These are phyloP conservation scores for Terana coerulea DNA, from an alignment of 768 basidiomycete species.

Conservation along the genomic window DNA sequence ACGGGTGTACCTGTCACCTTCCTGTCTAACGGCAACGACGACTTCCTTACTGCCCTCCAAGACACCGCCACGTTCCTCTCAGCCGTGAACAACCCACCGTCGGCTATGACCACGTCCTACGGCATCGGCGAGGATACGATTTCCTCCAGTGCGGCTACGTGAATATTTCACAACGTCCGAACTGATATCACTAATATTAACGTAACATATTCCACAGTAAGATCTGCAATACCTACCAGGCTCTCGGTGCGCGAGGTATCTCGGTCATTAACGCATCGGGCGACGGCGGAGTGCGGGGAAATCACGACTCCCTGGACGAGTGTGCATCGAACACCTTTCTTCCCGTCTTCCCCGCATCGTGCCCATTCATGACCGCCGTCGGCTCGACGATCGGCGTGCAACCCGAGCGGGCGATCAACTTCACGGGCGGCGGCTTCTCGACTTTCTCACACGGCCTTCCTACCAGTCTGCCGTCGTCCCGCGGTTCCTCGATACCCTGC, in stretches of 20 bases:
- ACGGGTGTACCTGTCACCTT: slow-evolving; percentile 24
- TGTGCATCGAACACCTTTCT: slow-evolving; percentile 21
- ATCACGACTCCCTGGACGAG: slow-evolving; percentile 25
- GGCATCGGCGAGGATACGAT: slow-evolving; percentile 15
- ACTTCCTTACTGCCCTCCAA: slow-evolving; percentile 14
- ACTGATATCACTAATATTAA: neutral
- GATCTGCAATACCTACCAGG: slow-evolving; percentile 24
- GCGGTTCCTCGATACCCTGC: too few relatives aligned
- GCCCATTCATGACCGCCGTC: slow-evolving; percentile 26
- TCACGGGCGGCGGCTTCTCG: slow-evolving; percentile 21
- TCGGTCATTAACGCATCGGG: slow-evolving; percentile 30
- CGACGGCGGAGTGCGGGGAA: slow-evolving; percentile 26
- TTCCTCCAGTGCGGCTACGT: too few relatives aligned
- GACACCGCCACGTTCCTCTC: slow-evolving; percentile 12
- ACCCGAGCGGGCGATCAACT: slow-evolving; percentile 8
- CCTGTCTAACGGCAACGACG: slow-evolving; percentile 18
- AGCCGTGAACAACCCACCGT: neutral
- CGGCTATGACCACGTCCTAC: neutral
- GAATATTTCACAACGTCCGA: slow-evolving; percentile 1
- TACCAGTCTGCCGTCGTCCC: slow-evolving; percentile 2
- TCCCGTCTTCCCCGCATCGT: slow-evolving; percentile 28
- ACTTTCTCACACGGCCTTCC: slow-evolving; percentile 18
- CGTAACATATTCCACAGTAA: slow-evolving; percentile 6
- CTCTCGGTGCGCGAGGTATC: slow-evolving; percentile 27
- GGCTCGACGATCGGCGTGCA: slow-evolving; percentile 17